Evolutionary conservation across 1,284 basidiomycete species (phyloP).

Genomic region (Rhodofomes roseus): DNA sequence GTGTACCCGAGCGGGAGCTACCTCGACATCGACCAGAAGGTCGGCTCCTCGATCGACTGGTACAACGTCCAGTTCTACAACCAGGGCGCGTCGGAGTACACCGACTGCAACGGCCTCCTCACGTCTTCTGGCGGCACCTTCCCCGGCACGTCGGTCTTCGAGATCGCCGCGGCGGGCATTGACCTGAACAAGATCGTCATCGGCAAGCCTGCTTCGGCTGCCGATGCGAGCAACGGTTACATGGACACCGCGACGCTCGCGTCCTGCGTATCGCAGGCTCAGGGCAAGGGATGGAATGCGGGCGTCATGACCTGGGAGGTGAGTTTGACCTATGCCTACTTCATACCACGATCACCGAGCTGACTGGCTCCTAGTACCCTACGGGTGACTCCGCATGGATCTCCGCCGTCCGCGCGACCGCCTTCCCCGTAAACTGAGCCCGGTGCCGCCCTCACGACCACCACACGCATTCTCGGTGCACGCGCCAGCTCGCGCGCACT

Average conservation of each 20-base stretch:
- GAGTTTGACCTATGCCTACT: slow-evolving; percentile 4
- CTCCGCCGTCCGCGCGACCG: slow-evolving; percentile 35
- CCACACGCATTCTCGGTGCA: background rate
- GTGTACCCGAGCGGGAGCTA: slow-evolving; percentile 57
- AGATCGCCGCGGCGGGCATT: slow-evolving; percentile 57
- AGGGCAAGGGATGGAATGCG: slow-evolving; percentile 53
- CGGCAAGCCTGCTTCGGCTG: slow-evolving; percentile 54
- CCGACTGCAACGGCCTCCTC: slow-evolving; percentile 51
- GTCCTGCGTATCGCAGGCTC: slow-evolving; percentile 49
- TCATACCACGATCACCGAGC: background rate
- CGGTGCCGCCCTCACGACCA: slow-evolving; percentile 3
- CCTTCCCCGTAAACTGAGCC: slow-evolving; percentile 32
- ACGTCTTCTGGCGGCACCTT: slow-evolving; percentile 47
- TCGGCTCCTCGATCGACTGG: slow-evolving; percentile 46
- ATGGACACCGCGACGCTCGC: slow-evolving; percentile 51
- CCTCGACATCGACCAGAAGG: slow-evolving; percentile 47
- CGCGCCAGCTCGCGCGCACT: background rate
- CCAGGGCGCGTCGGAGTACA: slow-evolving; percentile 56
- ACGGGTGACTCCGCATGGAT: slow-evolving; percentile 49
- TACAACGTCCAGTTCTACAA: slow-evolving; percentile 60
- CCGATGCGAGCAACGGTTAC: slow-evolving; percentile 57
- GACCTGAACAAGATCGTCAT: slow-evolving; percentile 49
- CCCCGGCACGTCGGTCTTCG: slow-evolving; percentile 52
- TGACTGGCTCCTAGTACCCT: slow-evolving; percentile 29
- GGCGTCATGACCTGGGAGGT: slow-evolving; percentile 42